Evolutionary conservation across 2,329 filamentous ascomycete genomes (phyloP), one percentile per base, ranked within the genome.

Genomic region (Aspergillus oerlinghausenensis): DNA sequence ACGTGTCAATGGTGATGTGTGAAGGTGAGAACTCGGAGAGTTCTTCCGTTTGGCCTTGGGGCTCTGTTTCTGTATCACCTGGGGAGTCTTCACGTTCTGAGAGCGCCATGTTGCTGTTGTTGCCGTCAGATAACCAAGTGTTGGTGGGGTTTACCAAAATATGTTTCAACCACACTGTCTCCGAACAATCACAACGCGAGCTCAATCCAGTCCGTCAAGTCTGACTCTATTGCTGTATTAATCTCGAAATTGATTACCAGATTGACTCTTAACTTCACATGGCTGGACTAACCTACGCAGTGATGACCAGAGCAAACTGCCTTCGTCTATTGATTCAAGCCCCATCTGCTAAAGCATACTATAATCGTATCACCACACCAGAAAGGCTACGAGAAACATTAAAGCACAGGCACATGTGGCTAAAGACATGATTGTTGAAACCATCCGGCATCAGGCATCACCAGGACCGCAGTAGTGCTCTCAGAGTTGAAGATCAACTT

Each of bases 1-100:
- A 74, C 45, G 64, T 69, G 9, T 54, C 8, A 0, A 59, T 59
- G 1, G 65, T 63, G 38, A 74, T 73, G 14, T 60, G 52, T 25
- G 54, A 29, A 1, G 70, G 65, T 29, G 55, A 71, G 68, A n/a
- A 60, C 55, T 49, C 50, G 35, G 35, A 6, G 19, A 21, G 48
- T 48, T 19, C 26, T 10, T 42, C 26, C n/a, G 19, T 42, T 25
- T 17, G 32, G 14, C 32, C 5, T 17, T n/a, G 6, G 2, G 14
- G 32, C 14, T 38, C 32, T 38, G 6, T 38, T 38, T n/a, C 32
- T 17, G 32, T 2, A 7, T 38, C 32, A 38, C 14, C 7, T 17
- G 14, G 14, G 5, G 32, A 1, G 32, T 38, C 17, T 38, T 38
- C 3, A 17, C 14, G 32, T 38, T 7, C 32, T 17, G 32, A 17